Evolutionary conservation across 1,139 yeast genomes (phyloP).

Genomic region (Candida dubliniensis): DNA sequence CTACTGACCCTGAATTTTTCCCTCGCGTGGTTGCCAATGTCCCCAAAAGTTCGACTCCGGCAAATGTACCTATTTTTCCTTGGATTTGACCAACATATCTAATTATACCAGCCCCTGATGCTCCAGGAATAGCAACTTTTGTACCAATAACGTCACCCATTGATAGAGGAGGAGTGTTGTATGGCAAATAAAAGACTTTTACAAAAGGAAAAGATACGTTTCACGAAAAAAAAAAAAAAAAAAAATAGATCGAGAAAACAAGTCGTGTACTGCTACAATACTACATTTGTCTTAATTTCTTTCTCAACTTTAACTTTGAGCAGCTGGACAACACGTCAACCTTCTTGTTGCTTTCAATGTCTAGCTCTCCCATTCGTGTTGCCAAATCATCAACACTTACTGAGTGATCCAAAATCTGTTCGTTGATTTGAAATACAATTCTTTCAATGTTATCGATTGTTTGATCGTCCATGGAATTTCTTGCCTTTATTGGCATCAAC

Average conservation of each 20-base stretch:
- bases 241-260: too few species aligned
- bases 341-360: conserved; percentile 1
- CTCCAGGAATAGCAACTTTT: conserved; percentile 44
- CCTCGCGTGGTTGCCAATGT: conserved; percentile 51
- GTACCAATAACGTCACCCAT: conserved; percentile 32
- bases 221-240: not conserved
- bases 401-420: conserved; percentile 17
- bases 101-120: conserved; percentile 58
- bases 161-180: too few species aligned
- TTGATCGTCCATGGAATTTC: conserved; percentile 13
- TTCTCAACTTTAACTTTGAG: conserved; percentile 11
- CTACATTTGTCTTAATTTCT: conserved; percentile 7
- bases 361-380: conserved; percentile 11
- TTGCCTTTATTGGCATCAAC: conserved; percentile 30
- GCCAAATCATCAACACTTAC: conserved; percentile 17
- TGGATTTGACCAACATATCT: conserved; percentile 73
- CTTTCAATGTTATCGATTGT: conserved; percentile 22
- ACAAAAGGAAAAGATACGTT: too few species aligned
- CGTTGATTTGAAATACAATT: conserved; percentile 24
- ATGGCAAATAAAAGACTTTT: too few species aligned
- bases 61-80: conserved; percentile 75
- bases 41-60: conserved; percentile 80
- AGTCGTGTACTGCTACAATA: not conserved
- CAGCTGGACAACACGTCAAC: conserved; percentile 1
- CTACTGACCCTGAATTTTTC: conserved; percentile 46